A percentile compares a stretch with the other conserved stretches of the same genome.
Conservation (phyloP, 148 eudicot genomes). For the Amaranthus hypochondriacus region DNA sequence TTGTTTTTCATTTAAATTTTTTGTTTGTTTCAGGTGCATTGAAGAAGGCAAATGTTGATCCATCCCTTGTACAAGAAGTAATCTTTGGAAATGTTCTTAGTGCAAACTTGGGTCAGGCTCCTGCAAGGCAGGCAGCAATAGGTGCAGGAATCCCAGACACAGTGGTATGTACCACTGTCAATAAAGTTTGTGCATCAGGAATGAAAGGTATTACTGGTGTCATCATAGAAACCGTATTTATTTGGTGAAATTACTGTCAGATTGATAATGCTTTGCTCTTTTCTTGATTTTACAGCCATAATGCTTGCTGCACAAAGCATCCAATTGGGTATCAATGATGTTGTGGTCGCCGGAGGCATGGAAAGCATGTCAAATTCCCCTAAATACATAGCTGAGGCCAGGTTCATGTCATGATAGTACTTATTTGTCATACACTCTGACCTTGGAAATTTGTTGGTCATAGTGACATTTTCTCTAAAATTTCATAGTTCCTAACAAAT, state of each 20-base stretch:
- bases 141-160: conserved; percentile 91
- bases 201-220: conserved; percentile 62
- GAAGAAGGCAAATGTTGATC: conserved; percentile 83
- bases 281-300: conserved; percentile 56
- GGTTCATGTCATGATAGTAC: conserved; percentile 33
- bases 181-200: conserved; percentile 99
- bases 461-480: too few species aligned
- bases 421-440: too few species aligned
- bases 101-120: conserved; percentile 97
- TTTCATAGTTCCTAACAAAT: too few species aligned
- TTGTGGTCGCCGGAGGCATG: conserved; percentile 99
- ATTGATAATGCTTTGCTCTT: neutral
- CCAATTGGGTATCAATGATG: conserved; percentile 87
- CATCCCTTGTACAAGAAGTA: conserved; percentile 93
- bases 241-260: neutral
- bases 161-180: conserved; percentile 80
- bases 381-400: conserved; percentile 85
- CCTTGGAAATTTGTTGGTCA: too few species aligned
- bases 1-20: neutral
- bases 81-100: conserved; percentile 91
- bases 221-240: neutral
- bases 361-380: conserved; percentile 99
- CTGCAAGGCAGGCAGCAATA: conserved; percentile 96
- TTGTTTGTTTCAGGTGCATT: conserved; percentile 60
- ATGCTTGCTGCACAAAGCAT: conserved; percentile 96